Base-by-base conservation (phyloP, 2,329 filamentous ascomycete species). In the Trichoderma breve region DNA sequence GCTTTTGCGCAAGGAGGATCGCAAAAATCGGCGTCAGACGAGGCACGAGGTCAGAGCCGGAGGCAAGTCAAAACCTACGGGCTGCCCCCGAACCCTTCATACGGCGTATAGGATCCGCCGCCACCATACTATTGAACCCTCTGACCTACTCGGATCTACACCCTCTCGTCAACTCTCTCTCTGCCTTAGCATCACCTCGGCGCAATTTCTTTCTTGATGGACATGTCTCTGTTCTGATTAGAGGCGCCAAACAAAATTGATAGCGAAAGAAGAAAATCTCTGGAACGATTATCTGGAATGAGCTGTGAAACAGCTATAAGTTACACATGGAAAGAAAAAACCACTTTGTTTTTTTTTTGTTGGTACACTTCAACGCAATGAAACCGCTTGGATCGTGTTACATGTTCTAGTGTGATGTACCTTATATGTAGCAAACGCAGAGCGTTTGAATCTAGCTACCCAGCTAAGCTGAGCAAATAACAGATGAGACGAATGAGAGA, bases 1-100 rank as follows among this genome's bases (percentile, higher is more conserved):
- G 84, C 87, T 9, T 83, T 91, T 36, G 89, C 58, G 24, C 89
- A 63, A 86, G 90, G 24, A n/a, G 89, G 87, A 47, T 86, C 86
- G 47, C 85, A 86, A 75, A 89, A 89, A 79, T 85, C 87, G 75
- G 86, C 84, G 28, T 82, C 85, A 3, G 87, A 89, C 71, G 87
- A 89, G 57, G 74, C 83, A 66, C 85, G 86, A 71, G 83, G 84
- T 74, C 86, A 88, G 73, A 84, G 80, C 73, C 83, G 87, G 73
- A 83, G 87, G 74, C 87, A 89, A 75, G 86, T 85, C 18, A 84
- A 84, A 1, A 63, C 14, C 9, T 88, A 88, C 76, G 86, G 86
- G 15, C 77, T 84, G 72, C 83, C 84, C 9, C 81, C 84, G 3
- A 84, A 85, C 73, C 83, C 76, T 73, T 79, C 75, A 78, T 83